A percentile compares a stretch with the other conserved stretches of the same genome.
These are phyloP conservation scores for Thielaviopsis populi DNA, from an alignment of 2,329 filamentous ascomycete genomes.

Conservation along the genomic window DNA sequence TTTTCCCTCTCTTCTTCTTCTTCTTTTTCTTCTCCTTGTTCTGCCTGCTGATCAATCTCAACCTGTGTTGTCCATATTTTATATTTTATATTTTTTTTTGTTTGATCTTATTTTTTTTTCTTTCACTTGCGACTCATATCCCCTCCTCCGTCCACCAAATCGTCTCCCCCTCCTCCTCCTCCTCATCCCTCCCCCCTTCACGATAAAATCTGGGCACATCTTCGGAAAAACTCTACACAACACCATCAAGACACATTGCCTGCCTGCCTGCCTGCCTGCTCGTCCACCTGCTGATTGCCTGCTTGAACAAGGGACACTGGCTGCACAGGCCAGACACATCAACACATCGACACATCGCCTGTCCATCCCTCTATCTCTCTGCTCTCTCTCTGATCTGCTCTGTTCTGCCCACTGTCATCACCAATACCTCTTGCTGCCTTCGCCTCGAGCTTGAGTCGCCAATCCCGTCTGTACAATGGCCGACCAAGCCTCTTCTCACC, in stretches of 20 bases:
- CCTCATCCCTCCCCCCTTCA: not conserved
- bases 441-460: slow-evolving; percentile 16
- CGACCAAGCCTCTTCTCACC: slow-evolving; percentile 20
- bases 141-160: not conserved
- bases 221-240: slow-evolving; percentile 3
- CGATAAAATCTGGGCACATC: slow-evolving; percentile 4
- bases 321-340: not conserved
- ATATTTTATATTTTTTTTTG: not conserved
- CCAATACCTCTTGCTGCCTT: not conserved
- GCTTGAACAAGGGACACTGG: not conserved
- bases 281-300: not conserved
- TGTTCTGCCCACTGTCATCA: not conserved
- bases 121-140: not conserved
- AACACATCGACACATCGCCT: not conserved
- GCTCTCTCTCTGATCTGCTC: not conserved
- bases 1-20: slow-evolving; percentile 7
- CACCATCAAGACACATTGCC: slow-evolving; percentile 2
- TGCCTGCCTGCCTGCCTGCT: not conserved
- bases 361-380: not conserved
- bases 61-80: not conserved
- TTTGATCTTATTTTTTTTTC: not conserved
- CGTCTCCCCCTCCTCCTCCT: not conserved
- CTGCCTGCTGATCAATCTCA: slow-evolving; percentile 1
- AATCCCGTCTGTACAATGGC: slow-evolving; percentile 20
- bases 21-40: not conserved